Conservation (phyloP, 1,284 basidiomycete genomes). For the Erythrobasidium hasegawianum region DNA sequence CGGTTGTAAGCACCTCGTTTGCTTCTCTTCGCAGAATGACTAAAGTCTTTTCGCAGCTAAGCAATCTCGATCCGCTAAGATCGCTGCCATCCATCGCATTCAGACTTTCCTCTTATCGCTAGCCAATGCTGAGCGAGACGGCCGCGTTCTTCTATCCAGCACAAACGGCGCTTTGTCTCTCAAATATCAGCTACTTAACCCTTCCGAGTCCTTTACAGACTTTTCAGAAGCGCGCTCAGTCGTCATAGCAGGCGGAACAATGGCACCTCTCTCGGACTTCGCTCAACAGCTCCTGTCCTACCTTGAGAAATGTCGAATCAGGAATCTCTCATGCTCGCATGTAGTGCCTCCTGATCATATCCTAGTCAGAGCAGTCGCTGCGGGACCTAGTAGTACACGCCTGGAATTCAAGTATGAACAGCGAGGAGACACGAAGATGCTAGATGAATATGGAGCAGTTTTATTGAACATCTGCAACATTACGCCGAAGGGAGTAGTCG, state of each 20-base stretch:
- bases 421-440: constrained; percentile 63
- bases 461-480: constrained; percentile 72
- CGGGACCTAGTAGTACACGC: constrained; percentile 69
- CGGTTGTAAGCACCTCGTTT: constrained; percentile 56
- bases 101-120: constrained; percentile 81
- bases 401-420: constrained; percentile 80
- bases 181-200: constrained; percentile 93
- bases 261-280: constrained; percentile 95
- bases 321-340: constrained; percentile 85
- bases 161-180: constrained; percentile 56
- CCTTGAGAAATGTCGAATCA: constrained; percentile 61
- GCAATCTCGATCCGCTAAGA: constrained; percentile 47
- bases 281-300: constrained; percentile 73
- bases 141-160: constrained; percentile 52
- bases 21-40: constrained; percentile 76
- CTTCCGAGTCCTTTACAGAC: constrained; percentile 76
- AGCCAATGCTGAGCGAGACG: constrained; percentile 72
- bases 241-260: constrained; percentile 89
- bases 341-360: constrained; percentile 81
- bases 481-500: constrained; percentile 81
- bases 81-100: constrained; percentile 77
- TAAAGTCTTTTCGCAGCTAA: constrained; percentile 59
- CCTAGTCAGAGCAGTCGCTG: constrained; percentile 68
- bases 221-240: constrained; percentile 76
- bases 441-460: constrained; percentile 78